Conservation (phyloP, 805 yeast species). For the Ogataea degrootiae region DNA sequence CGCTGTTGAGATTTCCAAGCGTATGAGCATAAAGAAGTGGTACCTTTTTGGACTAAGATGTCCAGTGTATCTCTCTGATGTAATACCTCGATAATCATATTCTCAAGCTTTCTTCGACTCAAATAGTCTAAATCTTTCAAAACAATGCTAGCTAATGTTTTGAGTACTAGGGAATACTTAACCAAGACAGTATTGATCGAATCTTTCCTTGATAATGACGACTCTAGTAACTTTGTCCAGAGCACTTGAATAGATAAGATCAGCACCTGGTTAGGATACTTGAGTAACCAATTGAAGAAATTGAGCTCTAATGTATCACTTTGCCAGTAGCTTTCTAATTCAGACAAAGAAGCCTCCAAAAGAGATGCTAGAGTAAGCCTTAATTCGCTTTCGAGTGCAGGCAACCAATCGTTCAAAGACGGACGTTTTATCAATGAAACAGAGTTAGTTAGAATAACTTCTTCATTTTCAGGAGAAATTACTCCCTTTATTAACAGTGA, state of each 20-base stretch:
- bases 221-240: constrained; percentile 47
- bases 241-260: constrained; percentile 50
- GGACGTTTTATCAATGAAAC: constrained; percentile 40
- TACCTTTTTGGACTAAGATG: background rate
- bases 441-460: constrained; percentile 36
- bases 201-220: background rate
- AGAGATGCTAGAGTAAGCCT: constrained; percentile 41
- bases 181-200: constrained; percentile 14
- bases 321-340: constrained; percentile 13
- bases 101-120: constrained; percentile 46
- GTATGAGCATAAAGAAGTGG: constrained; percentile 15
- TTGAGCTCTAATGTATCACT: background rate
- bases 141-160: constrained; percentile 29
- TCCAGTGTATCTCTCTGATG: constrained; percentile 46
- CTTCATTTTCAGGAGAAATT: constrained; percentile 64
- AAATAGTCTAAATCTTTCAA: constrained; percentile 23
- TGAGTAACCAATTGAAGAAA: constrained; percentile 32
- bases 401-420: constrained; percentile 58
- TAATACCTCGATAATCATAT: constrained; percentile 60
- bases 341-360: constrained; percentile 30
- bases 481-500: constrained; percentile 34
- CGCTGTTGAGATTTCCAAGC: constrained; percentile 52
- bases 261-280: constrained; percentile 52
- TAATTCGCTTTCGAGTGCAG: constrained; percentile 49
- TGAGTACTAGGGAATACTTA: constrained; percentile 2